Percentiles rank a stretch among this genome's conserved stretches.
phyloP scores from a whole-genome alignment of 345 rosid genomes.

The Sisymbrium altissimum region DNA sequence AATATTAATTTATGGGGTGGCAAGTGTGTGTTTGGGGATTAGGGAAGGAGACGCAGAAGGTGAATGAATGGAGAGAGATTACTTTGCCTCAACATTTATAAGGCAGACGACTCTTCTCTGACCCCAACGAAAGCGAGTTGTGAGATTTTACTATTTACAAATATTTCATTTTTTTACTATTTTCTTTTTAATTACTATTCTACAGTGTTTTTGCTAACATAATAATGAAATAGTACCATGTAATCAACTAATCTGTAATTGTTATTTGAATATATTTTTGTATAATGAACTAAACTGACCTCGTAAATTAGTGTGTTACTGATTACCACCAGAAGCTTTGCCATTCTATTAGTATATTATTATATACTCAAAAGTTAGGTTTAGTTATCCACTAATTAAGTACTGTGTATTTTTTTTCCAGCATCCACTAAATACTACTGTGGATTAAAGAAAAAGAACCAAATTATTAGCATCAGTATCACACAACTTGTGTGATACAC shows the following conservation, averaged over 20 bases:
- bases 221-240: too few relatives aligned
- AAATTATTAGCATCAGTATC: constrained; percentile 13
- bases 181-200: too few relatives aligned
- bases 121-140: not conserved
- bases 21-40: too few relatives aligned
- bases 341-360: not conserved
- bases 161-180: too few relatives aligned
- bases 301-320: not conserved
- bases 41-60: constrained; percentile 25
- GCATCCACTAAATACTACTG: not conserved
- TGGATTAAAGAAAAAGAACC: not conserved
- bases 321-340: not conserved
- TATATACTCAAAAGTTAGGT: not conserved
- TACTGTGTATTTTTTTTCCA: not conserved
- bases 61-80: constrained; percentile 36
- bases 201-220: too few relatives aligned
- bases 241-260: too few relatives aligned
- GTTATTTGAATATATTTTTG: too few relatives aligned
- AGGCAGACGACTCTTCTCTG: constrained; percentile 17
- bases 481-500: not conserved
- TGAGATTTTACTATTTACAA: not conserved
- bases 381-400: not conserved
- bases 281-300: too few relatives aligned
- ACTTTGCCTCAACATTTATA: constrained; percentile 30
- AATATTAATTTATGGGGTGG: too few relatives aligned